phyloP scores from a whole-genome alignment of 192 early-diverging fungal genomes.

The Podila minutissima region DNA sequence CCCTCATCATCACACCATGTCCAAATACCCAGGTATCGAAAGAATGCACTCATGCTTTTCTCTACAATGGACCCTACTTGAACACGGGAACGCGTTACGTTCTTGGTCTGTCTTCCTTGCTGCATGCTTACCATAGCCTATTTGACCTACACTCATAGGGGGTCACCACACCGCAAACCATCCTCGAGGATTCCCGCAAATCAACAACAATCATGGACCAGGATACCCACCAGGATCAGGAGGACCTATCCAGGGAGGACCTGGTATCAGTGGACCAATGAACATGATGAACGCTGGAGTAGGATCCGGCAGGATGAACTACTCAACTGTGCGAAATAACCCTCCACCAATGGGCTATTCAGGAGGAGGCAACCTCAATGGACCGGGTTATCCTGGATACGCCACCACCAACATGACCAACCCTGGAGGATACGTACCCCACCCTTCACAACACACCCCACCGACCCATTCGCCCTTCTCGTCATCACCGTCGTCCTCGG shows the following conservation, averaged over 20 bases:
- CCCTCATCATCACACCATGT: slow-evolving; percentile 11
- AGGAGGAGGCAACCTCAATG: slow-evolving; percentile 3
- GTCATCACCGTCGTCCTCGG: slow-evolving; percentile 56
- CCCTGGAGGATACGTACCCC: slow-evolving; percentile 15
- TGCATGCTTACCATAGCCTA: background rate
- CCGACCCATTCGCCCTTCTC: slow-evolving; percentile 58
- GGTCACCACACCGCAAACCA: slow-evolving; percentile 25
- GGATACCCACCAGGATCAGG: slow-evolving; percentile 38
- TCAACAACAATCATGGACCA: slow-evolving; percentile 8
- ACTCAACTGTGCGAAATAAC: background rate
- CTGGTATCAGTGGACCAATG: slow-evolving; percentile 9
- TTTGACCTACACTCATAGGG: background rate
- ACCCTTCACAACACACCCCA: slow-evolving; percentile 38
- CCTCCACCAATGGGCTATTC: background rate
- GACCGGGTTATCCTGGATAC: slow-evolving; percentile 13
- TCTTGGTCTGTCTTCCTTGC: background rate
- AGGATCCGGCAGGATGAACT: slow-evolving; percentile 3
- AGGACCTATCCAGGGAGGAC: slow-evolving; percentile 9
- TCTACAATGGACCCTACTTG: background rate
- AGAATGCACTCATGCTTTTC: background rate
- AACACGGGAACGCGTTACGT: background rate
- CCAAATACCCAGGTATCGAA: slow-evolving; percentile 28
- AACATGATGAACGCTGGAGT: slow-evolving; percentile 8
- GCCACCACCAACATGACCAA: slow-evolving; percentile 10
- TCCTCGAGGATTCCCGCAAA: slow-evolving; percentile 36